Conservation (phyloP, 1,139 yeast species). For the Geotrichum candidum region DNA sequence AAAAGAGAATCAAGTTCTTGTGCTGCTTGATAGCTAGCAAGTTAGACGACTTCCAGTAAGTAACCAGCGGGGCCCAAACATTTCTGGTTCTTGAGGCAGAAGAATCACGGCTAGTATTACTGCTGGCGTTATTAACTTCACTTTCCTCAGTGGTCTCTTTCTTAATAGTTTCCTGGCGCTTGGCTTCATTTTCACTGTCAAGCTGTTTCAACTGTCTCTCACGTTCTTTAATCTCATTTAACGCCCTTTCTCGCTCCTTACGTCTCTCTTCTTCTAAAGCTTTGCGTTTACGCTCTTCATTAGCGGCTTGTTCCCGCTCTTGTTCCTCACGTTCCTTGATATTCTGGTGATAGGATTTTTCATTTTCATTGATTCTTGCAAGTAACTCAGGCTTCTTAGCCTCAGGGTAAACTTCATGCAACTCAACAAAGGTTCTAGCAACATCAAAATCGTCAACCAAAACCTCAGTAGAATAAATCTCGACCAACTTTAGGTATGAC, state of each 20-base stretch:
- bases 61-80: not conserved
- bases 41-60: slow-evolving; percentile 1
- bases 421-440: slow-evolving; percentile 3
- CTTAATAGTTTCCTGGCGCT: not conserved
- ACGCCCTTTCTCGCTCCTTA: not conserved
- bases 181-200: not conserved
- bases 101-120: not conserved
- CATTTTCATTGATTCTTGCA: not conserved
- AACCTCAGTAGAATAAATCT: slow-evolving; percentile 6
- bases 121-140: not conserved
- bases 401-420: slow-evolving; percentile 6
- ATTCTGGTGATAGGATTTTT: not conserved
- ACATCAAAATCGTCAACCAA: slow-evolving; percentile 7
- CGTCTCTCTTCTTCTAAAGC: not conserved
- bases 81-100: not conserved
- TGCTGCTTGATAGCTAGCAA: not conserved
- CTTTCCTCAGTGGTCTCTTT: not conserved
- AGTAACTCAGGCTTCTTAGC: not conserved
- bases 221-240: not conserved
- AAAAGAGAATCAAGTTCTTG: slow-evolving; percentile 5
- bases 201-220: not conserved
- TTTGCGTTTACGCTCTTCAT: not conserved
- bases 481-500: slow-evolving; percentile 5
- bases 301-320: not conserved
- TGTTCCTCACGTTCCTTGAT: not conserved